Evolutionary conservation across 73 alveolate species (phyloP), one percentile per base, ranked within the genome.

Genomic region (Uronychia setigera): DNA sequence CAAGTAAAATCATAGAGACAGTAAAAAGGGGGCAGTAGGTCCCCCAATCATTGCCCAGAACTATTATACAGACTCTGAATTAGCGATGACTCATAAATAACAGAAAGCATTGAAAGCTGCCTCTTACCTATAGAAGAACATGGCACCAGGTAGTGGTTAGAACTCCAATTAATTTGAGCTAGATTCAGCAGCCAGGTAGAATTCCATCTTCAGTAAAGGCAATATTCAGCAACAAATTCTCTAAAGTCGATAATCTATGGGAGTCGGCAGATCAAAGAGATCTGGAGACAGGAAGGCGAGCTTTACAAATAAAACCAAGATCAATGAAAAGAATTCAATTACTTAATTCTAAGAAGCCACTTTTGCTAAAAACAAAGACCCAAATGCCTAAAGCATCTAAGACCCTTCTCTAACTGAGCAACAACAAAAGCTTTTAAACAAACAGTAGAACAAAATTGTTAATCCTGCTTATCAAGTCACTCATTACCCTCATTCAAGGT

Each of bases 381-480:
- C n/a, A n/a, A n/a, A n/a, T n/a, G n/a, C n/a, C n/a, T n/a, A n/a
- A n/a, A n/a, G 14, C 14, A 58, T 14, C 75, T 27, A 80, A 60
- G 1, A 14, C 11, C 19, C 35, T n/a, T 29, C 59, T 58, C 30
- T 32, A 14, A 81, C 74, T 1, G 75, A 83, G 78, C 74, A 83
- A 34, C n/a, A 33, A 26, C 83, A 74, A 75, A 60, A 27, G 33
- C 1, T 74, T 76, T 1, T 31, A 32, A 27, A 29, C 1, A 46
- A 33, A 30, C 59, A 34, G 28, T 30, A 83, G 1, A 60, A 81
- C n/a, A 82, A 60, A 1, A 27, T 1, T 29, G 84, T 60, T 26
- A 74, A 83, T 34, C 79, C 90, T 0, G 78, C 74, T 1, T 83
- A 81, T 1, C 60, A 34, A 32, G 79, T 75, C 0, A 27, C 77